Evolutionary conservation across 176 grass and related monocot species (phyloP).

Genomic region (Oryza rufipogon): DNA sequence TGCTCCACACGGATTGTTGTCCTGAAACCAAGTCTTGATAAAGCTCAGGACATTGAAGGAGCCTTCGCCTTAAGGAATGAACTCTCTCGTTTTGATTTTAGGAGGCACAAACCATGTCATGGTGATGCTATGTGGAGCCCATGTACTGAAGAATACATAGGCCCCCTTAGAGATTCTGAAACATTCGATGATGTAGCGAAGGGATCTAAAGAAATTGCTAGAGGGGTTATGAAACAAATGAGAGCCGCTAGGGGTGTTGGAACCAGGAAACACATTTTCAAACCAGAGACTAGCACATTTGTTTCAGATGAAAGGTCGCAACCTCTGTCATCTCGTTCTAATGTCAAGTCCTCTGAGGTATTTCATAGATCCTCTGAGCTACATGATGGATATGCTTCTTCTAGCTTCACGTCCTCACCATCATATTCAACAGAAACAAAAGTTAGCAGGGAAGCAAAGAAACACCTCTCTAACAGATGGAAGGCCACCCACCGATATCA

Average conservation of each 20-base stretch:
- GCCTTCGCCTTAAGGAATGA: constrained; percentile 44
- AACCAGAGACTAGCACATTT: constrained; percentile 40
- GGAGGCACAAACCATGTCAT: constrained; percentile 36
- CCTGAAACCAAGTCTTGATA: constrained; percentile 76
- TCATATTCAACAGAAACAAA: constrained; percentile 68
- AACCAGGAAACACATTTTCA: constrained; percentile 42
- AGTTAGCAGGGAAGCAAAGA: constrained; percentile 87
- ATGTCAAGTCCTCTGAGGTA: constrained; percentile 44
- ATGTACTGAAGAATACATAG: constrained; percentile 46
- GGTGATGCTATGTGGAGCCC: constrained; percentile 41
- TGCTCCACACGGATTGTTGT: constrained; percentile 83
- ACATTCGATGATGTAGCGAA: constrained; percentile 41
- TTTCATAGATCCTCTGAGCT: constrained; percentile 49
- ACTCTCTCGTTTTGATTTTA: constrained; percentile 46
- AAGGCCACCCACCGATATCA: constrained; percentile 58
- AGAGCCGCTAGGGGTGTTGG: constrained; percentile 49
- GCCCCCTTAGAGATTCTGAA: constrained; percentile 45
- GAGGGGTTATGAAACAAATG: constrained; percentile 73
- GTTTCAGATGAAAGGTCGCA: constrained; percentile 44
- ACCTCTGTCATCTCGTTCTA: constrained; percentile 41
- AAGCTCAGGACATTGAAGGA: constrained; percentile 58
- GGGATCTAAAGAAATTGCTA: constrained; percentile 86
- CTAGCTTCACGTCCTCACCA: constrained; percentile 52
- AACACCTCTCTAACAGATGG: constrained; percentile 85
- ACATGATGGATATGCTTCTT: constrained; percentile 60